These are phyloP conservation scores for Botryobasidium botryosum DNA, from an alignment of 768 basidiomycete genomes.

Conservation along the genomic window DNA sequence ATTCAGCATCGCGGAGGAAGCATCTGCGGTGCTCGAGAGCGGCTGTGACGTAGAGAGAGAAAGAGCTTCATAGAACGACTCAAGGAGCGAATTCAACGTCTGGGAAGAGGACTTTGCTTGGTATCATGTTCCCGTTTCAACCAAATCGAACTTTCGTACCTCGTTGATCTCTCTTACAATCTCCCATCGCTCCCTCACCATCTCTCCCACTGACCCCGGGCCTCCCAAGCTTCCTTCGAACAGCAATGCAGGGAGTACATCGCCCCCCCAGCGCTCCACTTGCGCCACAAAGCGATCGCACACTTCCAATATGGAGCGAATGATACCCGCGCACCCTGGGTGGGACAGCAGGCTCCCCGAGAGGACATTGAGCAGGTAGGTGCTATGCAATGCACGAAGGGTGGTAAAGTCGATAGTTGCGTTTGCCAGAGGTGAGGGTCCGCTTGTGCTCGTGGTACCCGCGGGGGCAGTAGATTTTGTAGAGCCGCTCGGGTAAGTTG, in stretches of 20 bases:
- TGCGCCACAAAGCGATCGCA: conserved; percentile 80
- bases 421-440: too few species aligned
- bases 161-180: conserved; percentile 63
- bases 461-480: not conserved
- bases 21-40: conserved; percentile 35
- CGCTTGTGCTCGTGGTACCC: not conserved
- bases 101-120: conserved; percentile 18
- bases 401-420: conserved; percentile 63
- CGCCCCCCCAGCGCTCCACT: conserved; percentile 84
- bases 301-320: conserved; percentile 60
- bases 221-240: conserved; percentile 57
- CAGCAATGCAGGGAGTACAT: conserved; percentile 67
- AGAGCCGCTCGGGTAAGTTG: too few species aligned
- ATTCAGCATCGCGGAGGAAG: conserved; percentile 50
- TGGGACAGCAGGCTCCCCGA: conserved; percentile 69
- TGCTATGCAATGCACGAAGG: conserved; percentile 63
- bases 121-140: not conserved
- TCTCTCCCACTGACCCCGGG: conserved; percentile 43
- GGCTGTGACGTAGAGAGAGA: conserved; percentile 62
- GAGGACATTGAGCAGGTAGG: conserved; percentile 61
- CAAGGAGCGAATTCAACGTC: conserved; percentile 49
- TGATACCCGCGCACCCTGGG: conserved; percentile 36
- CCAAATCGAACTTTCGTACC: too few species aligned
- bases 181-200: conserved; percentile 53
- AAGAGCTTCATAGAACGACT: conserved; percentile 67